Evolutionary conservation across 306 rosid species (phyloP), one percentile per base, ranked within the genome.

Genomic region (Quercus agrifolia): DNA sequence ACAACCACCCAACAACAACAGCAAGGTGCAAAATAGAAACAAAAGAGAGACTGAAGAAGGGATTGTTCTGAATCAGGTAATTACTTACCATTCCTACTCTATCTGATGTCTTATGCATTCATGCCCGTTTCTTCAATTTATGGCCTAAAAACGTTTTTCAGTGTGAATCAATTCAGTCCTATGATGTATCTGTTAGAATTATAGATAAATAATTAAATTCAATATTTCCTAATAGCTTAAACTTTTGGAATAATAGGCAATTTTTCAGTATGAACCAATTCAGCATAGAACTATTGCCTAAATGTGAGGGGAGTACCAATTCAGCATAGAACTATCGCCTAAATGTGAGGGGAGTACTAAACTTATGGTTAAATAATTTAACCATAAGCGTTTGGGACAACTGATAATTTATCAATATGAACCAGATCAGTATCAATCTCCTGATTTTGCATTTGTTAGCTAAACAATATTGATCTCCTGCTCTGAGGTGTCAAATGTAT

Each of bases 31-130:
- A 56, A 86, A 71, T 81, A 89, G 77, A 67, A 71, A 74, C 80
- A 89, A 76, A 77, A 90, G 64, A 77, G 97, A 90, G 62, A 63
- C 28, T 76, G 91, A 79, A 67, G 89, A 85, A 56, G 68, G 6
- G 75, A 80, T 80, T 63, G 46, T 52, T 13, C 18, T 81, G 44
- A 80, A 75, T 80, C 94, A 85, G 97, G 97, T 94, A 86, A 74
- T 31, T 14, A 80, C 28, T 7, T 51, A 30, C 0, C 66, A 1
- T 23, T 59, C 66, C 28, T 35, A n/a, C 27, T 67, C 72, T 14
- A 11, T 61, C 33, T 3, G 19, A 31, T 30, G 44, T 66, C 46
- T 38, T 0, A 38, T 38, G 46, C 46, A 18, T 33, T 44, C 51
- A 33, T 6, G 4, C 33, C 19, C 0, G 51, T 18, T 67, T 18